Base-by-base conservation (phyloP, 768 basidiomycete genomes). In the Tulasnella sp. region DNA sequence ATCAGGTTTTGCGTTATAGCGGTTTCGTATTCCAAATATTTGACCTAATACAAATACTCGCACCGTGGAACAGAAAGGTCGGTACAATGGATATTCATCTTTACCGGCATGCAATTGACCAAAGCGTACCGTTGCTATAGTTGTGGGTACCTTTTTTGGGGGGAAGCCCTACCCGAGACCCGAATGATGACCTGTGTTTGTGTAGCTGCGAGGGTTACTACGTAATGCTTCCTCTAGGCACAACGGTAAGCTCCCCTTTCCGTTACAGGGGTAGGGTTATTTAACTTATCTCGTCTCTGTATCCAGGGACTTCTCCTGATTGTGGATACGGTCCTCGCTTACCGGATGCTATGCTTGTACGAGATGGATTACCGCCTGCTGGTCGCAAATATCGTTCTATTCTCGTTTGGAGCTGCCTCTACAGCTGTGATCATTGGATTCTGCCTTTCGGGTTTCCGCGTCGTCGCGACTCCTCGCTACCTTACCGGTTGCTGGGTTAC, bases 21-120 rank as follows among this genome's bases (percentile, higher is more conserved):
- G 74, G 74, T 29, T 34, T 76, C 14, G 38, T 40, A 14, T 76
- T 68, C 42, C 74, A 76, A 34, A 76, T 68, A 37, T 76, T 71
- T 31, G 74, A 76, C 37, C 34, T 76, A 8, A 64, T 76, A 38
- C 19, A 34, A 12, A 70, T 67, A 25, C 1, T 76, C 3, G 74
- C 67, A 9, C 17, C 34, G 0, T 76, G 74, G 74, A 34, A 29
- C 25, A 19, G n/a, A 39, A 34, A 76, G 25, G 74, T 76, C 22
- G 3, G 54, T 42, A 42, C 8, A 8, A 42, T 42, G 9, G 42
- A 8, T 6, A 12, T 11, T 29, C 29, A 22, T 15, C 67, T 31
- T 22, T 64, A 11, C 49, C 67, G 36, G 8, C 9, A 8, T 8
- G 17, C n/a, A 9, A 11, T 17, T 73, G 19, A 54, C n/a, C n/a